Base-by-base conservation (phyloP, 2,329 filamentous ascomycete species). In the Purpureocillium lavendulum region DNA sequence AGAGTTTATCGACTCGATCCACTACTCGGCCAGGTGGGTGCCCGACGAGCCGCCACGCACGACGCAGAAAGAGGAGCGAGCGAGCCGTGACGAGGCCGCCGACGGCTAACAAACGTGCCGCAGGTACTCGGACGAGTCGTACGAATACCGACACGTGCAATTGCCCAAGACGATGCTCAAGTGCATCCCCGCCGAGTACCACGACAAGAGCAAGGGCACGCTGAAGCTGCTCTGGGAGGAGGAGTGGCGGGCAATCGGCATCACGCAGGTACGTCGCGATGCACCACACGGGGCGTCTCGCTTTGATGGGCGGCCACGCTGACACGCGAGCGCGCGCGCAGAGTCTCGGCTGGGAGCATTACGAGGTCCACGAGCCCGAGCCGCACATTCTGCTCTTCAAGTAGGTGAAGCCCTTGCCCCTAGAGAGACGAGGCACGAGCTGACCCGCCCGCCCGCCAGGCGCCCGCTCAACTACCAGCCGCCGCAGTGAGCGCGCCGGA, bases 281-380 rank as follows among this genome's bases (percentile, higher is more conserved):
- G 2, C 11, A 4, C 15, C 8, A 15, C 8, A 12, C 26, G 26
- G 26, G 26, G 8, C 26, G 26, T 7, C 5, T 8, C 7, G 34
- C 16, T 4, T 10, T 7, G 16, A 33, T 26, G 30, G 15, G 21
- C 13, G 1, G 7, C 4, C 15, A 31, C 16, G 28, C 35, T 37
- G 26, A 37, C 35, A 5, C 15, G n/a, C 15, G 24, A 21, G 36
- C 59, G 7, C 15, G n/a, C 15, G 24, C 26, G 36, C 59, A 97
- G 89, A 97, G 90, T 70, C 71, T 98, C 55, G 92, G 92, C 42
- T 98, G 92, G 92, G 90, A 97, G 62, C 92, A 98, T 64, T 98
- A 98, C 61, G 92, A 98, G 65, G 92, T 98, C 40, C 92, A 98
- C 63, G 92, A 97, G 64, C 92, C 92, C 33, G 92, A 98, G 68